Evolutionary conservation across 164 flowering plant genomes (phyloP), one percentile per base, ranked within the genome.

Genomic region (Annona squamosa): DNA sequence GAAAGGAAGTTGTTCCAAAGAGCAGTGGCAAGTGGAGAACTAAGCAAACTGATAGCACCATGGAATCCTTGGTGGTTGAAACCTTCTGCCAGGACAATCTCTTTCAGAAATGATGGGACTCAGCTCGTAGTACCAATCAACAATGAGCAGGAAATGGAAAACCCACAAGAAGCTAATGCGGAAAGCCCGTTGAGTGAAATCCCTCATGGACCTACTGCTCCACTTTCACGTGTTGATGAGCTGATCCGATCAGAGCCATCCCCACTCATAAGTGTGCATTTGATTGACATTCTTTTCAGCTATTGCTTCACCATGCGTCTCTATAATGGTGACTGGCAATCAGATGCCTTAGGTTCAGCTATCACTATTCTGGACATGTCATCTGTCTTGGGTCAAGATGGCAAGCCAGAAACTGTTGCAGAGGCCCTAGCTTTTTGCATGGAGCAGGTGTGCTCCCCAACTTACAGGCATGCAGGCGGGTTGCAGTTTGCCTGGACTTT

Each of bases 61-160:
- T 95, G 99, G 98, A 88, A 86, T 3, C 98, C 99, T 42, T 93
- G 98, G 99, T 95, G 99, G 99, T 41, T 81, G 72, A 89, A 80
- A 74, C 89, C 92, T 75, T 84, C 92, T 71, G 94, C 98, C 45
- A 81, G 82, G 70, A 79, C 74, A 68, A 74, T 95, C 10, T 76
- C 82, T 64, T 89, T 93, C 37, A 82, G 91, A 76, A 77, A 67
- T 47, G 89, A 85, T 65, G 98, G 97, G 68, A 83, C 86, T 57
- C 86, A 77, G 56, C 93, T 91, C 18, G 77, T 95, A 63, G 88
- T 85, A 77, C 88, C 88, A 43, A 73, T 89, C 43, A 19, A 48
- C 4, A 3, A 10, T 10, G 77, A 75, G 18, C 61, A 75, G 48
- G 83, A 82, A 56, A 45, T 67, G 7, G 66, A 74, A 73, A 68